Base-by-base conservation (phyloP, 2,329 filamentous ascomycete species). In the Pseudogymnoascus sp. region DNA sequence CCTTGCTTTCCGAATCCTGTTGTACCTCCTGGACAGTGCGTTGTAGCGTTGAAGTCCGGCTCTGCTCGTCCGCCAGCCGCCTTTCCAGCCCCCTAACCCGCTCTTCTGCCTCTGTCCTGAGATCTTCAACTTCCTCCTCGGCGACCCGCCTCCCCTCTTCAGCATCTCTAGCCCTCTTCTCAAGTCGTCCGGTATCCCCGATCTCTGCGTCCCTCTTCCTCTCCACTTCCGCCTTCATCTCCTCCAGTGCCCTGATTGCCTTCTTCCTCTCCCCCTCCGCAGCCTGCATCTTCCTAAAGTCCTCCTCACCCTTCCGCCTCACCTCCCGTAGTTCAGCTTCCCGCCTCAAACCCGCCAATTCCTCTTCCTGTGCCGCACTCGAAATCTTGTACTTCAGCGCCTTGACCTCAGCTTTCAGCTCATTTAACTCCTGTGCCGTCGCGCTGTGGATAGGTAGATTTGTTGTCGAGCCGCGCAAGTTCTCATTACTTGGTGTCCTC, bases 361-460 rank as follows among this genome's bases (percentile, higher is more conserved):
- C 91, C 69, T 90, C 88, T 72, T 98, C 93, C 69, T 96, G 91
- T 70, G 93, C 93, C 61, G 90, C 79, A 16, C 90, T 93, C 70
- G 92, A 90, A 68, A 96, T 82, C 64, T 93, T 91, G 77, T 97
- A 99, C 66, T 88, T 88, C 60, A 97, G 79, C 0, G 91, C 90
- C 66, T 93, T 95, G 43, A 98, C 81, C 75, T 97, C 91, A 1
- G 93, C 91, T 72, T 93, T 93, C 26, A 98, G 81, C 67, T 93
- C 89, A 71, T 98, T 93, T 84, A 88, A 74, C 72, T 66, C 70
- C 31, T 65, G 64, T 1, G 66, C 67, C 26, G 72, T 68, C 0
- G 61, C 60, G 14, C 70, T 69, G 12, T 67, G 61, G 8, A 72
- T 70, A 1, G 67, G 63, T 26, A 70, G 71, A 4, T 35, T 22